These are phyloP conservation scores for Kentomonas sorsogonicus DNA, from an alignment of 208 protist species.

Conservation along the genomic window DNA sequence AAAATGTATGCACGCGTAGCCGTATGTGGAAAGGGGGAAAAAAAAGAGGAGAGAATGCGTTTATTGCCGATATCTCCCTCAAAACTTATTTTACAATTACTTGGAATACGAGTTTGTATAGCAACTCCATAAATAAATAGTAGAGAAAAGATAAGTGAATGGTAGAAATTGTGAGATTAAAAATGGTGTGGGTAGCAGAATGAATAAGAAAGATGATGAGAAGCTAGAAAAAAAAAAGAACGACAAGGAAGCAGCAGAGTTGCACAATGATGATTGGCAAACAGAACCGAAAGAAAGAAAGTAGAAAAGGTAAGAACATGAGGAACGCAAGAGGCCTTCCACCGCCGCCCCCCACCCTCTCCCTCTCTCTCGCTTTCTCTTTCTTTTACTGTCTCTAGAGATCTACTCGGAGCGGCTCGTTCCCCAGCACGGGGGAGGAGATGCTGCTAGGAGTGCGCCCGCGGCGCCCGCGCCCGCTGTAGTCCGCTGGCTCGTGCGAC, in stretches of 20 bases:
- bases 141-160: background rate
- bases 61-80: background rate
- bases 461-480: background rate
- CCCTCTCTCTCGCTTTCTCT: background rate
- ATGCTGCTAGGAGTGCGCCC: slow-evolving; percentile 6
- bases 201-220: background rate
- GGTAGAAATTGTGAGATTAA: background rate
- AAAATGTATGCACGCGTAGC: background rate
- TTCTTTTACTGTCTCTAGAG: too few relatives aligned
- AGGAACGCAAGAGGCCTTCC: slow-evolving; percentile 1
- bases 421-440: too few relatives aligned
- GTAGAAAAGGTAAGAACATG: slow-evolving; percentile 7
- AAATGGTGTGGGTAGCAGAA: background rate
- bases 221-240: slow-evolving; percentile 3
- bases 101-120: background rate
- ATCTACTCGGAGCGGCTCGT: too few relatives aligned
- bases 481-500: background rate
- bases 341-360: background rate
- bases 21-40: background rate
- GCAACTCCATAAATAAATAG: background rate
- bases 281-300: slow-evolving; percentile 11
- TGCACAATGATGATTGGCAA: background rate
- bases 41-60: background rate
- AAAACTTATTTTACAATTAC: background rate
- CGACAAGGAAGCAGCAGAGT: slow-evolving; percentile 7